Evolutionary conservation across 75 land plant species (phyloP), one percentile per base, ranked within the genome.

Genomic region (Gnetum montanum): DNA sequence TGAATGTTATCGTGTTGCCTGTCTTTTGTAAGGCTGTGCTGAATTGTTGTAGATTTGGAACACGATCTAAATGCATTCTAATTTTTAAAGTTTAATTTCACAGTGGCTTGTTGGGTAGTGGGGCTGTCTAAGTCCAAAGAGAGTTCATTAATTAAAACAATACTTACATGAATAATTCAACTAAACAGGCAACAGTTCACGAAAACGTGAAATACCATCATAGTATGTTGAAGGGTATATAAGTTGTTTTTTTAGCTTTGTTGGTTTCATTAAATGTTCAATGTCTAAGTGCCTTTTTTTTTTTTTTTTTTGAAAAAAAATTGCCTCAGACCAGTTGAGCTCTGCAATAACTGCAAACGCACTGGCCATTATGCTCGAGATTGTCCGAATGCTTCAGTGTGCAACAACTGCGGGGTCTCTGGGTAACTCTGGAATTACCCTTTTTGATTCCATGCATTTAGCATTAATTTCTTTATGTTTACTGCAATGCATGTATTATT

Each of bases 321-420:
- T n/a, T n/a, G n/a, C n/a, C 13, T n/a, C 56, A 59, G 61, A 31
- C 59, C n/a, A 16, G 8, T 36, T 58, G 46, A 68, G 65, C 37
- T 28, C 71, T 35, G 69, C 69, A 43, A 74, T 60, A 74, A 74
- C 34, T 74, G 78, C 63, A 49, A 62, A 13, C 76, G 76, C 5
- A 59, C 76, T 6, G 78, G 78, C 13, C 78, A 74, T 38, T 74
- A 59, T 74, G 78, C 77, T 6, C 69, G 78, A 5, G 78, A 74
- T 44, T 74, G 78, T 48, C 68, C 76, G 8, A 74, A 71, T 60
- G 60, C 68, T 33, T 41, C 66, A 37, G 70, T 74, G 2, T 74
- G 78, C 68, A 73, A 74, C 61, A 74, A 74, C 46, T 74, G 78
- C 55, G 78, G 75, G 10, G 38, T 62, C 29, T 68, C 76, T 23